Evolutionary conservation across 805 yeast genomes (phyloP), one percentile per base, ranked within the genome.

Genomic region (Candida palmyrensis): DNA sequence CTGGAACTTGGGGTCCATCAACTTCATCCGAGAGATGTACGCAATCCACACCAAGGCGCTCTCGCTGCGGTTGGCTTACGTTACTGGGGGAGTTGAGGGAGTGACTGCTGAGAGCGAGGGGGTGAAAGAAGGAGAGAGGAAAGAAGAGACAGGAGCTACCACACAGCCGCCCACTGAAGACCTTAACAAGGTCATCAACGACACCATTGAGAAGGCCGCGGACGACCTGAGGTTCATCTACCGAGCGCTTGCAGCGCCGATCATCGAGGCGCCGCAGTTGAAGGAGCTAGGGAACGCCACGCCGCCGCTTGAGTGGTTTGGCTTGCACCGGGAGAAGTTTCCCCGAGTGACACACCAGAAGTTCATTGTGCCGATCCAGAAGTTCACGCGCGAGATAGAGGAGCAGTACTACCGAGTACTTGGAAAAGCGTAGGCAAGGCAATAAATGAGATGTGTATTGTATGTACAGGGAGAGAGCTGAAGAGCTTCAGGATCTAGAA

Each of bases 251-350:
- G 77, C 71, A 23, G 83, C 82, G 8, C 96, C 97, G 0, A 66
- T 75, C 5, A 87, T 92, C 23, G 94, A 84, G 40, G 84, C 92
- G 13, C 97, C 97, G 2, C 90, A 82, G 44, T 65, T 92, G 48
- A 79, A 78, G 48, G 97, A 92, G 49, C 68, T 92, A 47, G 97
- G 98, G 17, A 89, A 82, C 58, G 97, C 97, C 1, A 92, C 98
- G 0, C 98, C 98, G 1, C 98, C 98, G 2, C 61, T 92, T 37
- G 98, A 92, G 53, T 92, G 98, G 98, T 84, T 92, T 62, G 98
- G 98, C 2, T 68, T 92, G 19, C 92, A 92, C 53, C 71, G 97
- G 43, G 75, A 82, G 47, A 76, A 79, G 43, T 78, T 92, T 44
- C 98, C 98, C 0, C 79, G 83, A 25, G 70, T 84, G 38, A 82